phyloP scores from a whole-genome alignment of 1,284 basidiomycete genomes.

The Ceratobasidium sp. region DNA sequence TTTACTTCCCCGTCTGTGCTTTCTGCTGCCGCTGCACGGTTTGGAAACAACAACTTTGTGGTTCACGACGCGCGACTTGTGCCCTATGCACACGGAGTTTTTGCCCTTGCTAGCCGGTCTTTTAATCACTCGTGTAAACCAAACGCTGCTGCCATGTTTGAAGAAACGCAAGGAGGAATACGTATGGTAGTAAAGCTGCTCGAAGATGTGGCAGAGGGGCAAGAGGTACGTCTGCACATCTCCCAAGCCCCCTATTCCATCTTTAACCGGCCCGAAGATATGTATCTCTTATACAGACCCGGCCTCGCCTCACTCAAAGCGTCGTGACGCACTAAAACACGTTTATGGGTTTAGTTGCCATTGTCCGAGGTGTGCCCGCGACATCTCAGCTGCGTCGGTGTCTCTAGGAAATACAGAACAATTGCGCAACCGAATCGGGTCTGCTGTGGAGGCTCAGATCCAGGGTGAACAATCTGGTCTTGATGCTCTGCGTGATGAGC shows the following conservation, averaged over 20 bases:
- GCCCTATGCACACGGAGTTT: constrained; percentile 74
- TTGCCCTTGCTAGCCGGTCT: constrained; percentile 73
- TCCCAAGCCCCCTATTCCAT: not conserved
- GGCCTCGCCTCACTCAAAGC: constrained; percentile 67
- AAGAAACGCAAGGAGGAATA: constrained; percentile 58
- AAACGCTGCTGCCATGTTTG: constrained; percentile 73
- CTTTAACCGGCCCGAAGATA: constrained; percentile 56
- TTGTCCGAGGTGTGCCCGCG: constrained; percentile 64
- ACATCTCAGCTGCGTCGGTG: constrained; percentile 15
- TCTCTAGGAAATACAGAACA: not conserved
- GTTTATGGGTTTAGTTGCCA: constrained; percentile 75
- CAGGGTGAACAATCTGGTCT: not conserved
- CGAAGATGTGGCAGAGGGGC: constrained; percentile 63
- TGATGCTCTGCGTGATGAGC: constrained; percentile 9
- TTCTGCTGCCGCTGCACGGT: constrained; percentile 68
- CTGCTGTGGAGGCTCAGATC: constrained; percentile 13
- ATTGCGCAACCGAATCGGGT: constrained; percentile 32
- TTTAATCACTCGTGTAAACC: constrained; percentile 83
- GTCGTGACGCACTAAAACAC: constrained; percentile 65
- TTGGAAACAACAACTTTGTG: constrained; percentile 80
- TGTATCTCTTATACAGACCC: constrained; percentile 81
- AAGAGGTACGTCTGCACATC: constrained; percentile 65
- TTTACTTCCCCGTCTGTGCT: constrained; percentile 51
- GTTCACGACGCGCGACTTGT: constrained; percentile 71
- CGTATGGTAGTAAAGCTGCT: constrained; percentile 72